Percentiles rank a stretch among this genome's conserved stretches.
These are phyloP conservation scores for Lentinula guzmanii DNA, from an alignment of 768 basidiomycete genomes.

Conservation along the genomic window DNA sequence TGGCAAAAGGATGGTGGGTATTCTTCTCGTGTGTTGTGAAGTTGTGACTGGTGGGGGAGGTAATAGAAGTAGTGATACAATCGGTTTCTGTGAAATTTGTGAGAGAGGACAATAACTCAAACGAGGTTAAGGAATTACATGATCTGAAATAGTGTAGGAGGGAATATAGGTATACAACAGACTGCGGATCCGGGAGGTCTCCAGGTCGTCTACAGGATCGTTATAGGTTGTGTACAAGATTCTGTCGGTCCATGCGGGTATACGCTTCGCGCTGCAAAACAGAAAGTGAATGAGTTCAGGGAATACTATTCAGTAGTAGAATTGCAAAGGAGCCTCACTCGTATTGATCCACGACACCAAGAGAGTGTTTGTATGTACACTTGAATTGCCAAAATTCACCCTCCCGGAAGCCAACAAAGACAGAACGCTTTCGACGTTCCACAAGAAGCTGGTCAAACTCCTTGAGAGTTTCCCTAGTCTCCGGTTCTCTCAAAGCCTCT, in stretches of 20 bases:
- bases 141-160: constrained; percentile 85
- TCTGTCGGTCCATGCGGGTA: constrained; percentile 91
- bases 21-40: constrained; percentile 15
- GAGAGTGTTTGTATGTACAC: constrained; percentile 82
- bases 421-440: constrained; percentile 57
- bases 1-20: constrained; percentile 48
- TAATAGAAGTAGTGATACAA: constrained; percentile 68
- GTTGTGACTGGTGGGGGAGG: constrained; percentile 28
- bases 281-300: background rate
- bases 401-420: constrained; percentile 72
- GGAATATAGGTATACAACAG: constrained; percentile 76
- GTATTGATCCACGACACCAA: constrained; percentile 81
- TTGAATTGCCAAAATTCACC: constrained; percentile 89
- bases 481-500: constrained; percentile 41
- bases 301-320: constrained; percentile 3
- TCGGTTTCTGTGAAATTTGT: constrained; percentile 62
- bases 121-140: constrained; percentile 43
- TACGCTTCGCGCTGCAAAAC: constrained; percentile 51
- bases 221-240: constrained; percentile 77
- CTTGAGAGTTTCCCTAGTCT: constrained; percentile 51
- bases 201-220: constrained; percentile 49
- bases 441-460: constrained; percentile 68
- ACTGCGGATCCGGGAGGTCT: constrained; percentile 52
- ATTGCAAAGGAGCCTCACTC: constrained; percentile 35
- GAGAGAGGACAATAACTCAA: background rate